phyloP scores from a whole-genome alignment of 495 filamentous ascomycete species.

The Hyaloscypha variabilis region DNA sequence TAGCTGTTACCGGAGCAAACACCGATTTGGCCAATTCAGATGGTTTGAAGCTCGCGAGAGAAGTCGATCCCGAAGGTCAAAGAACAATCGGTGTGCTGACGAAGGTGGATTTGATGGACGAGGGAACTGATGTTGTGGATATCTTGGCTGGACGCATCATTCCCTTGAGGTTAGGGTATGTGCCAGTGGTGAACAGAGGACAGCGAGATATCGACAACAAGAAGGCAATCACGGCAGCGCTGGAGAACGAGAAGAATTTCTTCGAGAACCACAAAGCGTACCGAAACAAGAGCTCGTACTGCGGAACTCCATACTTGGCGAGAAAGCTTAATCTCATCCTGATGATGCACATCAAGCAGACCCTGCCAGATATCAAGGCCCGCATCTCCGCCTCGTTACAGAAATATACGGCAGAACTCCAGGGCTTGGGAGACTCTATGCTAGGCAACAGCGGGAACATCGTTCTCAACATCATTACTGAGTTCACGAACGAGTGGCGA shows the following conservation, averaged over 20 bases:
- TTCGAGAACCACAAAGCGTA: slow-evolving; percentile 99
- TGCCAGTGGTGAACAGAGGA: slow-evolving; percentile 98
- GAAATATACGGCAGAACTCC: slow-evolving; percentile 85
- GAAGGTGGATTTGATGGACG: slow-evolving; percentile 99
- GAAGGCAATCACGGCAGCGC: slow-evolving; percentile 86
- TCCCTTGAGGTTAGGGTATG: slow-evolving; percentile 92
- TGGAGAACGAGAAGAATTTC: slow-evolving; percentile 95
- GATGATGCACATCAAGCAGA: slow-evolving; percentile 99
- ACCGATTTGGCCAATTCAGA: slow-evolving; percentile 98
- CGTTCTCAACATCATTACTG: slow-evolving; percentile 96
- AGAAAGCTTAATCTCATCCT: slow-evolving; percentile 97
- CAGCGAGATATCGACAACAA: slow-evolving; percentile 98
- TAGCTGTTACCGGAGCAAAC: slow-evolving; percentile 96
- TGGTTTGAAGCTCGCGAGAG: slow-evolving; percentile 92
- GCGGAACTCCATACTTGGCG: slow-evolving; percentile 94
- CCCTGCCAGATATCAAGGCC: slow-evolving; percentile 95
- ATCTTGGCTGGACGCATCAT: slow-evolving; percentile 98
- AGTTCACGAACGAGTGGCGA: slow-evolving; percentile 96
- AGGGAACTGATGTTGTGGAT: slow-evolving; percentile 98
- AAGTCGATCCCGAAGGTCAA: slow-evolving; percentile 97
- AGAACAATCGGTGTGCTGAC: slow-evolving; percentile 98
- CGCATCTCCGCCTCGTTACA: slow-evolving; percentile 90
- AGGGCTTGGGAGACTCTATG: slow-evolving; percentile 87
- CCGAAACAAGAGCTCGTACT: slow-evolving; percentile 97
- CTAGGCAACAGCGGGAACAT: slow-evolving; percentile 96